Evolutionary conservation across 2,329 filamentous ascomycete species (phyloP).

Genomic region (Fusarium sp.): DNA sequence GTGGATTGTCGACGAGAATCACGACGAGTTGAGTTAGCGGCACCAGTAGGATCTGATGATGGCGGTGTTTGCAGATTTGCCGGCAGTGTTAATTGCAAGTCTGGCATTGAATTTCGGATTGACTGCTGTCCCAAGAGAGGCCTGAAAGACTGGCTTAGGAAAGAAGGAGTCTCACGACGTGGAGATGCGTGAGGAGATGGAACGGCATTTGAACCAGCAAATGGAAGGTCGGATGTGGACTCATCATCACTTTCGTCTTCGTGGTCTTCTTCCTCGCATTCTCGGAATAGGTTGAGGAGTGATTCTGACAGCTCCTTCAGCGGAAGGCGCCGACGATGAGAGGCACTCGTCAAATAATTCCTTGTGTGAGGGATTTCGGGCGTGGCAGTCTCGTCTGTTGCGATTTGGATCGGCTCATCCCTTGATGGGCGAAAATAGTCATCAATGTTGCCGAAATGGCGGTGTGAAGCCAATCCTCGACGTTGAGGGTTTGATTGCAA

Average conservation of each 20-base stretch:
- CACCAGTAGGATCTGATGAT: conserved; percentile 30
- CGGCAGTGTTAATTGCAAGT: neutral
- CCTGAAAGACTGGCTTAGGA: conserved; percentile 10
- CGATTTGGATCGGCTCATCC: conserved; percentile 44
- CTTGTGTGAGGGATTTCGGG: conserved; percentile 13
- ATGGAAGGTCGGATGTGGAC: neutral
- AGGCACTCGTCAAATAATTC: neutral
- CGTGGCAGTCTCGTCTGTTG: conserved; percentile 47
- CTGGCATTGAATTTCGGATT: neutral
- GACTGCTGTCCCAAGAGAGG: conserved; percentile 4
- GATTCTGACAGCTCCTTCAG: conserved; percentile 37
- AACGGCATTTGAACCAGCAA: neutral
- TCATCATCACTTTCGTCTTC: conserved; percentile 10
- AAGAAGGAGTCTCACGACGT: neutral
- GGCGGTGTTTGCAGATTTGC: conserved; percentile 38
- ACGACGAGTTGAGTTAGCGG: neutral
- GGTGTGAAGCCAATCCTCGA: conserved; percentile 3
- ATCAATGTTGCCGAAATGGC: conserved; percentile 41
- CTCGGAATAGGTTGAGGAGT: conserved; percentile 26
- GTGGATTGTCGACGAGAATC: conserved; percentile 4
- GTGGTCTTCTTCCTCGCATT: conserved; percentile 31
- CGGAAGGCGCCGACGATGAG: conserved; percentile 25
- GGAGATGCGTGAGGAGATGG: conserved; percentile 8
- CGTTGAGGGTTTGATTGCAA: neutral
- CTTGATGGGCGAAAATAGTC: conserved; percentile 42